Percentiles rank a stretch among this genome's conserved stretches.
Conservation (phyloP, 192 early-diverging fungal species). For the Spizellomyces sp. region DNA sequence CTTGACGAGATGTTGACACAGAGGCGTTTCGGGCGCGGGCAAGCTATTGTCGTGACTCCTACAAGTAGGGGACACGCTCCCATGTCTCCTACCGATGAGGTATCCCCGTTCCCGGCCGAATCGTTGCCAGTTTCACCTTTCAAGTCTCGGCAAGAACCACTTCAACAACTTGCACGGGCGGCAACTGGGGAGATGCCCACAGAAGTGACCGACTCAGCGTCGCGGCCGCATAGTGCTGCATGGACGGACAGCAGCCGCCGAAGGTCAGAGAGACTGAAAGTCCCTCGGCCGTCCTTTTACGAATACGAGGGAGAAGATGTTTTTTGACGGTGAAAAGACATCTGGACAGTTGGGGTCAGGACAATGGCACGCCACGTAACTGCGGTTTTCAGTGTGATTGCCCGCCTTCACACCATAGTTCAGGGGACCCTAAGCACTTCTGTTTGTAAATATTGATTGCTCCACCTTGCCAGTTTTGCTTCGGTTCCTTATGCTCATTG, state of each 20-base stretch:
- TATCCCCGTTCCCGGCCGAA: background rate
- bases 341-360: too few relatives aligned
- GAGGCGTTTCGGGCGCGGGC: conserved; percentile 8
- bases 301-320: background rate
- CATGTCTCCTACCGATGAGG: background rate
- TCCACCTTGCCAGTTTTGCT: too few relatives aligned
- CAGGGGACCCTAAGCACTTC: too few relatives aligned
- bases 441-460: too few relatives aligned
- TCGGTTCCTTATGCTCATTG: too few relatives aligned
- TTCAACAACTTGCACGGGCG: too few relatives aligned
- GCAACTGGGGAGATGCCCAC: too few relatives aligned
- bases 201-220: too few relatives aligned
- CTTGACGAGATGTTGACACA: conserved; percentile 7
- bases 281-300: background rate
- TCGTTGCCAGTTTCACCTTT: background rate
- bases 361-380: too few relatives aligned
- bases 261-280: background rate
- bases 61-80: background rate
- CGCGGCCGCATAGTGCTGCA: too few relatives aligned
- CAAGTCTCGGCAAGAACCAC: background rate
- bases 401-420: too few relatives aligned
- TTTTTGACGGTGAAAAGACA: background rate
- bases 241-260: background rate
- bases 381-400: too few relatives aligned
- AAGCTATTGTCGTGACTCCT: background rate